A percentile compares a stretch with the other conserved stretches of the same genome.
phyloP scores from a whole-genome alignment of 257 asterid genomes.

The Ophiorrhiza pumila region DNA sequence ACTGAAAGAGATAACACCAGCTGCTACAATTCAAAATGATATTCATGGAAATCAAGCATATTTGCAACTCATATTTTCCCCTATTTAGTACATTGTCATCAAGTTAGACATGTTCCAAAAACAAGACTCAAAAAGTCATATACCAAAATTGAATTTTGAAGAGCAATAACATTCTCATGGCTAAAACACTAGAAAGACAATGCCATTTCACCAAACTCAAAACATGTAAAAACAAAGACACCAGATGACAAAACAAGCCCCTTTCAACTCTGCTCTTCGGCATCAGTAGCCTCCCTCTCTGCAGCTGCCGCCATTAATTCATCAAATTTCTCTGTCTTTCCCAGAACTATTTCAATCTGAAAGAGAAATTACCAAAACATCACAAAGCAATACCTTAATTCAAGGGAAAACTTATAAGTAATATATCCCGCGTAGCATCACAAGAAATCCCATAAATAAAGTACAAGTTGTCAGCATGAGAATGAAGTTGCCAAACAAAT shows the following conservation, averaged over 20 bases:
- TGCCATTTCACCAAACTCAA: constrained; percentile 1
- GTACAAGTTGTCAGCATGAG: not conserved
- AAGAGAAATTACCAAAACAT: not conserved
- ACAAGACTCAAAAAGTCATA: not conserved
- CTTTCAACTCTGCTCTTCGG: constrained; percentile 25
- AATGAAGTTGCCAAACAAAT: not conserved
- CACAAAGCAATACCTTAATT: not conserved
- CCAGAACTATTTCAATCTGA: constrained; percentile 39
- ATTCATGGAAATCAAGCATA: not conserved
- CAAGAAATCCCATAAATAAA: not conserved
- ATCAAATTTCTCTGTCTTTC: constrained; percentile 36
- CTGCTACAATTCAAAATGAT: not conserved
- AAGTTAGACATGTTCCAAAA: constrained; percentile 6
- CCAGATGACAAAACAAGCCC: not conserved
- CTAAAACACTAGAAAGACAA: not conserved
- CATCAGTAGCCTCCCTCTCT: constrained; percentile 32
- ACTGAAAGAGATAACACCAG: not conserved
- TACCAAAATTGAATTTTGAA: constrained; percentile 22
- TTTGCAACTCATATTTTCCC: constrained; percentile 9
- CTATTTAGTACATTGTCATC: constrained; percentile 3
- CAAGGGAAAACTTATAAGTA: not conserved
- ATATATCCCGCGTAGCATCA: not conserved
- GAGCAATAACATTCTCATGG: constrained; percentile 4
- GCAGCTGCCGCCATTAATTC: constrained; percentile 36
- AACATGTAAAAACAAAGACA: not conserved